phyloP scores from a whole-genome alignment of 2,329 filamentous ascomycete genomes.

The Aspergillus fructus region DNA sequence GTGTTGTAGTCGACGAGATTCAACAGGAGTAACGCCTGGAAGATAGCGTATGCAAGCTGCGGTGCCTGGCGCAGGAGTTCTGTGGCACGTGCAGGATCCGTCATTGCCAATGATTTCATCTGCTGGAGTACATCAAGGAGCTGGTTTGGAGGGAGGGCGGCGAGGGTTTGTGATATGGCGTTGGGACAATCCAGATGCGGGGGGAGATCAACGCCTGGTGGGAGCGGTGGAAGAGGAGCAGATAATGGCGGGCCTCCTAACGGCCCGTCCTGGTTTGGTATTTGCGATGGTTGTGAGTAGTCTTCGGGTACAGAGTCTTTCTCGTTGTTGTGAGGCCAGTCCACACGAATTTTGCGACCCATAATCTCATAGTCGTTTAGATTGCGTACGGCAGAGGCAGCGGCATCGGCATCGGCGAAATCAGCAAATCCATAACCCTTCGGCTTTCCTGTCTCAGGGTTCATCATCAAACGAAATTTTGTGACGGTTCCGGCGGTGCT shows the following conservation, averaged over 20 bases:
- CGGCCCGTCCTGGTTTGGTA: slow-evolving; percentile 38
- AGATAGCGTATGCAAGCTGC: slow-evolving; percentile 90
- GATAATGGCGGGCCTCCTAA: slow-evolving; percentile 45
- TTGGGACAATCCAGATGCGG: slow-evolving; percentile 81
- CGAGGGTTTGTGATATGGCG: slow-evolving; percentile 87
- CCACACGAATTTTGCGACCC: slow-evolving; percentile 89
- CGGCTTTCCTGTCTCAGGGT: slow-evolving; percentile 88
- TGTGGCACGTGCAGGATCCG: slow-evolving; percentile 77
- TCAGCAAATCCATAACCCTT: slow-evolving; percentile 98
- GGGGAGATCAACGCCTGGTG: slow-evolving; percentile 79
- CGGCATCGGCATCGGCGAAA: slow-evolving; percentile 88
- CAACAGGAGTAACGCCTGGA: slow-evolving; percentile 90
- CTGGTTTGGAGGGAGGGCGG: slow-evolving; percentile 80
- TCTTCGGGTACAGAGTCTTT: slow-evolving; percentile 61
- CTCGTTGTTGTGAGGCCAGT: slow-evolving; percentile 91
- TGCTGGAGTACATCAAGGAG: slow-evolving; percentile 90
- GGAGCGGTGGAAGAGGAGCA: slow-evolving; percentile 71
- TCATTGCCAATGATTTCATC: slow-evolving; percentile 86
- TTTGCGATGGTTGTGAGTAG: slow-evolving; percentile 44
- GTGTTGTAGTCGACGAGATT: slow-evolving; percentile 84
- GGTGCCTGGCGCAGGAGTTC: slow-evolving; percentile 86
- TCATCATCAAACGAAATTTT: slow-evolving; percentile 90
- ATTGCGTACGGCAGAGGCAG: slow-evolving; percentile 91
- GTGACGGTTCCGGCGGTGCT: slow-evolving; percentile 85
- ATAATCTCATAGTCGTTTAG: slow-evolving; percentile 94